Evolutionary conservation across 805 yeast genomes (phyloP).

Genomic region (Groenewaldozyma salmanticensis): DNA sequence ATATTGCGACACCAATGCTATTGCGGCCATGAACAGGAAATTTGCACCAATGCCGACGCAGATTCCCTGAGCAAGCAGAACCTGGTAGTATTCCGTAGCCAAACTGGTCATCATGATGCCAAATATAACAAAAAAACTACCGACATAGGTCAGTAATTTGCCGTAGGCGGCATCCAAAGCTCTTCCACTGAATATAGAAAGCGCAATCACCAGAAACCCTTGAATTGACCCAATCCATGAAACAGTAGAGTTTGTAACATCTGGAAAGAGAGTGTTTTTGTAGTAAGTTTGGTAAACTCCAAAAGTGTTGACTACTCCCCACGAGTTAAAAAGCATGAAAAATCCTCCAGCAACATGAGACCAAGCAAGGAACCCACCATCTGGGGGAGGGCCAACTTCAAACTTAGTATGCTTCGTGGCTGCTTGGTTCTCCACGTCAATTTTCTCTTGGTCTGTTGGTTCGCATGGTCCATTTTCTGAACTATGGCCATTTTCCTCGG

Average conservation of each 20-base stretch:
- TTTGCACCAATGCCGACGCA: conserved; percentile 37
- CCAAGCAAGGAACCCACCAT: conserved; percentile 20
- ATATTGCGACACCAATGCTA: conserved; percentile 36
- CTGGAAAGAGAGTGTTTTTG: conserved; percentile 14
- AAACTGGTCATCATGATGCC: conserved; percentile 23
- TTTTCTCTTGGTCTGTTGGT: background rate
- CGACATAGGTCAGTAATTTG: conserved; percentile 14
- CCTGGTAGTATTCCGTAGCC: conserved; percentile 36
- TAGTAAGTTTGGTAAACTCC: conserved; percentile 24
- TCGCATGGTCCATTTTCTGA: background rate
- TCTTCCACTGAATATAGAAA: conserved; percentile 21
- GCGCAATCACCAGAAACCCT: conserved; percentile 17
- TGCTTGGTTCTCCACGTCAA: background rate
- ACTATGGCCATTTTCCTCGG: background rate
- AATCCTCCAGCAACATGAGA: conserved; percentile 13
- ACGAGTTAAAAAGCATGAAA: conserved; percentile 13
- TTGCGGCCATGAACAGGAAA: conserved; percentile 33
- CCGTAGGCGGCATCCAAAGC: conserved; percentile 21
- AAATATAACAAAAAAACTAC: conserved; percentile 15
- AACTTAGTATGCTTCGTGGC: no score
- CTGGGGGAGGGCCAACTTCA: conserved; percentile 3
- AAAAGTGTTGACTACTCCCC: conserved; percentile 17
- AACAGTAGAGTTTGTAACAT: conserved; percentile 19
- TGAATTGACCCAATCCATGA: conserved; percentile 27
- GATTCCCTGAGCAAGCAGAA: conserved; percentile 41